These are phyloP conservation scores for Toxicodendron radicans DNA, from an alignment of 345 rosid genomes.

Conservation along the genomic window DNA sequence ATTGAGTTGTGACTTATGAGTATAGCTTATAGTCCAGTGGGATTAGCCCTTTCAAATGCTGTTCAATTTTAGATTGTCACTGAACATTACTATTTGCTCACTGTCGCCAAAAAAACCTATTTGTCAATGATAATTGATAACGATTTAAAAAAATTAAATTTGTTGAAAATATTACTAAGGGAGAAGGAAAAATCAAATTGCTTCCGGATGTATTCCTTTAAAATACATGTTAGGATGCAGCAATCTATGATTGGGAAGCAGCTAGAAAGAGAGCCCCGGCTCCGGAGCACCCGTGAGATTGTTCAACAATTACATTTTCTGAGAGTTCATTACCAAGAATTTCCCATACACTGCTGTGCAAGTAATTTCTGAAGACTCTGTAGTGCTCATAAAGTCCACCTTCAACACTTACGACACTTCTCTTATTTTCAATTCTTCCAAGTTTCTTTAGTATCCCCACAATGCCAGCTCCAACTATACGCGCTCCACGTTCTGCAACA, in stretches of 20 bases:
- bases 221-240: neutral
- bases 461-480: conserved; percentile 60
- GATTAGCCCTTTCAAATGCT: no score
- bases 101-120: no score
- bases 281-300: conserved; percentile 60
- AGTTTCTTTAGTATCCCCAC: conserved; percentile 71
- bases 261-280: conserved; percentile 63
- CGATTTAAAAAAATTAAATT: no score
- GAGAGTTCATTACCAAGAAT: conserved; percentile 65
- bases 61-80: no score
- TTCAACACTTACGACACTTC: conserved; percentile 53
- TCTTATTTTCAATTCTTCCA: conserved; percentile 50
- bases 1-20: no score
- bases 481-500: conserved; percentile 66
- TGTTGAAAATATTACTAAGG: no score
- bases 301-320: conserved; percentile 49
- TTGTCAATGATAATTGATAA: no score
- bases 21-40: no score
- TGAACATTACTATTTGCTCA: no score
- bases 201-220: no score
- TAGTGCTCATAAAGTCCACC: conserved; percentile 71
- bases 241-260: conserved; percentile 30
- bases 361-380: conserved; percentile 57
- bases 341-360: conserved; percentile 66
- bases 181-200: no score